A percentile compares a stretch with the other conserved stretches of the same genome.
These are phyloP conservation scores for Ceratocystis diversiconidia DNA, from an alignment of 2,329 filamentous ascomycete genomes.

Conservation along the genomic window DNA sequence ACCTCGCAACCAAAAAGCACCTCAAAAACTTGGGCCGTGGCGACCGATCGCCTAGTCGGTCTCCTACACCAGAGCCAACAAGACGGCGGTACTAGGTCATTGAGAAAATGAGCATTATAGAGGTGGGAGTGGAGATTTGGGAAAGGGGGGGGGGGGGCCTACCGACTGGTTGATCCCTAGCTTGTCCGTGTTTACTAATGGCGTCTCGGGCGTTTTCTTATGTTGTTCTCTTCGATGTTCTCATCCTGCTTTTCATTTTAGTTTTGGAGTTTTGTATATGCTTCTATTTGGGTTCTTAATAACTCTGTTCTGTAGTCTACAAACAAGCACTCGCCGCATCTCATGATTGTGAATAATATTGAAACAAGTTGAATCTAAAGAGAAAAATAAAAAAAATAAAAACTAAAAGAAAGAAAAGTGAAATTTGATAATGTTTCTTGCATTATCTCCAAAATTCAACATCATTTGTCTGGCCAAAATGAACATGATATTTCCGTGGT, in stretches of 20 bases:
- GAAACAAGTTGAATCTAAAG: background rate
- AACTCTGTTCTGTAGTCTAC: background rate
- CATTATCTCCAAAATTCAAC: background rate
- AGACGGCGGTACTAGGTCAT: conserved; percentile 49
- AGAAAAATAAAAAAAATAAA: background rate
- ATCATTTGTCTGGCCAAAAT: background rate
- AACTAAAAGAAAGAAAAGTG: conserved; percentile 22
- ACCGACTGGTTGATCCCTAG: background rate
- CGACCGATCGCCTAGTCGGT: conserved; percentile 65
- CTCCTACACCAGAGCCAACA: conserved; percentile 73
- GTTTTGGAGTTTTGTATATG: background rate
- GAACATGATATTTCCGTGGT: background rate
- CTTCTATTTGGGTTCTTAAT: background rate
- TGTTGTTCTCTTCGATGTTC: background rate
- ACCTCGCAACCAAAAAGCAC: conserved; percentile 92
- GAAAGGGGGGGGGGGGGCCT: background rate
- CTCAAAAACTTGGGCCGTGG: conserved; percentile 71
- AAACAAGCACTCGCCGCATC: background rate
- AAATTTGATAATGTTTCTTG: conserved; percentile 25
- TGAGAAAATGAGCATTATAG: background rate
- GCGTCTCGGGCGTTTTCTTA: conserved; percentile 1
- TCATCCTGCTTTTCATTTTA: background rate
- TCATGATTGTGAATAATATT: conserved; percentile 9
- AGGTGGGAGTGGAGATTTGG: too few species aligned
- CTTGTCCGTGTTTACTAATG: background rate